Evolutionary conservation across 495 filamentous ascomycete species (phyloP), one percentile per base, ranked within the genome.

Genomic region (Articulospora tetracladia): DNA sequence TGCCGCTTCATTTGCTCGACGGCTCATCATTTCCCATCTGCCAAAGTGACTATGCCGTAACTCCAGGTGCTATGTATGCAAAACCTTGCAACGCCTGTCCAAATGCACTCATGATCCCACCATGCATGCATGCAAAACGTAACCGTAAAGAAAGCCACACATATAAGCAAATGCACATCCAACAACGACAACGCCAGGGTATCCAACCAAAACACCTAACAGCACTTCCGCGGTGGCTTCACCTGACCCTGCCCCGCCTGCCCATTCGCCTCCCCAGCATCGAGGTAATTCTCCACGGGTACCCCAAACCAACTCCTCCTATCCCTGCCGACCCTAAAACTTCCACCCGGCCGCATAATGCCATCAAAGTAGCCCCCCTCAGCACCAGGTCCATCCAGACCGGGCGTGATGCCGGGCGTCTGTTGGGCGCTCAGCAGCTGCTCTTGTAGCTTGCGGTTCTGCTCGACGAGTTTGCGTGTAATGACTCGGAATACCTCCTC

Each of bases 401-500:
- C 48, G n/a, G 53, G 53, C 25, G 53, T 60, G 59, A 78, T 67
- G 70, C 53, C 41, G 78, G 65, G 65, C 41, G 66, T 62, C 47
- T 61, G 53, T 23, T 28, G 24, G 12, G 66, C 66, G 20, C 22
- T 52, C 44, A 30, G 19, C 15, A 65, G 41, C 48, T 61, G 79
- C 58, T 86, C 78, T 62, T 84, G 80, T 41, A 86, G 84, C 69
- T 83, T 85, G 67, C 89, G 82, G 64, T 89, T 85, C 79, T 94
- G 91, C 77, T 97, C 93, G 28, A 98, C 93, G 57, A 98, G 79
- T 73, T 97, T 97, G 67, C 94, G 77, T 36, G 93, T 92, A 39
- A 97, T 94, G 19, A 97, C 93, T 0, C 92, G 83, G 65, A 98
- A 98, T 0, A 98, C 93, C 76, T 98, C 94, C 54, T 98, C 94